Evolutionary conservation across 2,329 filamentous ascomycete species (phyloP).

Genomic region (Talaromyces sp.): DNA sequence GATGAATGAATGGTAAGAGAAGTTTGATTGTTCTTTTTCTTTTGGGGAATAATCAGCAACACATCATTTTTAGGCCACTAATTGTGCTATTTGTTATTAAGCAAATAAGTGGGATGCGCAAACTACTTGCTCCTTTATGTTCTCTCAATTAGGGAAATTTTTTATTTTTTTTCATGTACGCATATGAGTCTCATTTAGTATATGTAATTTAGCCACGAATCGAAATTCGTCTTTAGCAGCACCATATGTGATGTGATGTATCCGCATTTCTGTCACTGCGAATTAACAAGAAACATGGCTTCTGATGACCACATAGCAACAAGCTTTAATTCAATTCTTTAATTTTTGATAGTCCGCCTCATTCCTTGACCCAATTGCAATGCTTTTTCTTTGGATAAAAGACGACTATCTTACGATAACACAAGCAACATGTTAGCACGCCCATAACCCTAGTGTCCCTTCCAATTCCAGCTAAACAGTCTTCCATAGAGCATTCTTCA

Average conservation of each 20-base stretch:
- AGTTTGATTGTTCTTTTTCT: neutral
- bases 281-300: neutral
- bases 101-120: neutral
- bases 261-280: neutral
- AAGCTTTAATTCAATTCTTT: neutral
- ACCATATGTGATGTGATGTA: neutral
- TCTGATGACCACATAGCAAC: neutral
- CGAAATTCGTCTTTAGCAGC: neutral
- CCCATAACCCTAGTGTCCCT: neutral
- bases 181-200: neutral
- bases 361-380: neutral
- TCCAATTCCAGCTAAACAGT: neutral
- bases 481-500: neutral
- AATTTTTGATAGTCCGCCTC: neutral
- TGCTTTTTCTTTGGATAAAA: neutral
- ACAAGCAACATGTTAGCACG: neutral
- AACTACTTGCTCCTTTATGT: too few relatives aligned
- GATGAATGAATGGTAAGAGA: neutral
- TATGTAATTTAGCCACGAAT: neutral
- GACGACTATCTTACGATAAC: neutral
- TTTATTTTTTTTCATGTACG: neutral
- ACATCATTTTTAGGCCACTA: neutral
- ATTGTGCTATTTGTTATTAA: neutral
- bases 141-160: neutral
- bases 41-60: neutral